phyloP scores from a whole-genome alignment of 2,329 filamentous ascomycete genomes.

The Chrysosporium keratinophilum region DNA sequence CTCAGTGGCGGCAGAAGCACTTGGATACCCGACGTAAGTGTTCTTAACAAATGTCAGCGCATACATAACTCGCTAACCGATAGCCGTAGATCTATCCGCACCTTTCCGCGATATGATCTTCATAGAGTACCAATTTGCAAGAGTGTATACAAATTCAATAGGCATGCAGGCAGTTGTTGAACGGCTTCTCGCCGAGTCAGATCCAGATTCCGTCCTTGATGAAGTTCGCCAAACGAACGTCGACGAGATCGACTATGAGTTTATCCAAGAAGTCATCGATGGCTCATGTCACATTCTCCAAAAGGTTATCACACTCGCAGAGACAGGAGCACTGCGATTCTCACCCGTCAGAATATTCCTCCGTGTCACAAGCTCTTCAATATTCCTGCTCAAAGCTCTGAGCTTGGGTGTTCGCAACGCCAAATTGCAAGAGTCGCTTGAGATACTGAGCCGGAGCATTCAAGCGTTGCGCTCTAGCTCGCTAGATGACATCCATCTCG shows the following conservation, averaged over 20 bases:
- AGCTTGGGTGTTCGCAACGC: slow-evolving; percentile 42
- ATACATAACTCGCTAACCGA: neutral
- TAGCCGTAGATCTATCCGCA: slow-evolving; percentile 16
- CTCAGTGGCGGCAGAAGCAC: slow-evolving; percentile 33
- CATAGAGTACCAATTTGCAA: slow-evolving; percentile 43
- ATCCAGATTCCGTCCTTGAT: slow-evolving; percentile 23
- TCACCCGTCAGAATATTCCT: slow-evolving; percentile 46
- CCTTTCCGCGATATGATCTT: slow-evolving; percentile 41
- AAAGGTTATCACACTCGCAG: slow-evolving; percentile 41
- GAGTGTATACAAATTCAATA: slow-evolving; percentile 36
- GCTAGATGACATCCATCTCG: slow-evolving; percentile 44
- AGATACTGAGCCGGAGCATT: slow-evolving; percentile 41
- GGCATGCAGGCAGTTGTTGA: slow-evolving; percentile 50
- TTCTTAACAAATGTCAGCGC: neutral
- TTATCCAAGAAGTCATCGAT: slow-evolving; percentile 48
- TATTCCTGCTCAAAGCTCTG: slow-evolving; percentile 45
- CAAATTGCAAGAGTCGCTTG: slow-evolving; percentile 40
- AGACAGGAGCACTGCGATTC: slow-evolving; percentile 40
- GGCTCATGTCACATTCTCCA: slow-evolving; percentile 44
- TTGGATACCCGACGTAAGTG: slow-evolving; percentile 18
- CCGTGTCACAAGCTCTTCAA: slow-evolving; percentile 45
- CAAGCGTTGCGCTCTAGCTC: slow-evolving; percentile 40
- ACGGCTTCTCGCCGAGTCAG: slow-evolving; percentile 35
- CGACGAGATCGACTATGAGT: slow-evolving; percentile 44
- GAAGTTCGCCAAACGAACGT: slow-evolving; percentile 37